Evolutionary conservation across 176 grass and related monocot genomes (phyloP).

Genomic region (Echinochloa phyllopogon): DNA sequence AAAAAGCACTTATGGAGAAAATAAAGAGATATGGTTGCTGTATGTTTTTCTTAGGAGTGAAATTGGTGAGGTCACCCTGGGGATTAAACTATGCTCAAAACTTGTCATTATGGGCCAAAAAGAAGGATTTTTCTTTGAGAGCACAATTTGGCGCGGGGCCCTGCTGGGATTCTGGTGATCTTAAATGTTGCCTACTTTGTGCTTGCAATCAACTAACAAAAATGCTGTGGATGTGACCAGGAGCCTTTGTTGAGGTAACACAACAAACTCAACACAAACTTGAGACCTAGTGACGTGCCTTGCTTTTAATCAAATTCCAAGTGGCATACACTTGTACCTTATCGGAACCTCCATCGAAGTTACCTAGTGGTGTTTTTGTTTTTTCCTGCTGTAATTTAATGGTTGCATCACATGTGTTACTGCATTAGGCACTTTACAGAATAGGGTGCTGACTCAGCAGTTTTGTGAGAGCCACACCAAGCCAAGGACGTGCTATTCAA

Average conservation of each 20-base stretch:
- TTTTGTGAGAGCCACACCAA: slow-evolving; percentile 34
- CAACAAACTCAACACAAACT: slow-evolving; percentile 43
- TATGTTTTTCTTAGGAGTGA: slow-evolving; percentile 40
- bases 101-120: slow-evolving; percentile 76
- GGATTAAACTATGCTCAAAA: slow-evolving; percentile 60
- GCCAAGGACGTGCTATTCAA: too few species aligned
- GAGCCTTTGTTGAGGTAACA: slow-evolving; percentile 47
- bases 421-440: slow-evolving; percentile 30
- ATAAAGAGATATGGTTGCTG: slow-evolving; percentile 62
- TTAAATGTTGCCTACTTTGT: slow-evolving; percentile 87
- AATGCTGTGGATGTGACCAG: slow-evolving; percentile 53
- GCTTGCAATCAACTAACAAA: slow-evolving; percentile 70
- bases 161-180: slow-evolving; percentile 79
- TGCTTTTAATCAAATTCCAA: slow-evolving; percentile 46
- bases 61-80: slow-evolving; percentile 76
- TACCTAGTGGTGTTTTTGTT: slow-evolving; percentile 25
- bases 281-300: slow-evolving; percentile 47
- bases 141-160: slow-evolving; percentile 77
- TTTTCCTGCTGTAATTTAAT: slow-evolving; percentile 41
- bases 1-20: slow-evolving; percentile 62
- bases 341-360: slow-evolving; percentile 37
- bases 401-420: slow-evolving; percentile 23
- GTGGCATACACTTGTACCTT: slow-evolving; percentile 43
- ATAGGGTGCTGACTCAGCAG: slow-evolving; percentile 3
- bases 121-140: slow-evolving; percentile 76